Conservation (phyloP, 257 asterid genomes). For the Petrea volubilis region DNA sequence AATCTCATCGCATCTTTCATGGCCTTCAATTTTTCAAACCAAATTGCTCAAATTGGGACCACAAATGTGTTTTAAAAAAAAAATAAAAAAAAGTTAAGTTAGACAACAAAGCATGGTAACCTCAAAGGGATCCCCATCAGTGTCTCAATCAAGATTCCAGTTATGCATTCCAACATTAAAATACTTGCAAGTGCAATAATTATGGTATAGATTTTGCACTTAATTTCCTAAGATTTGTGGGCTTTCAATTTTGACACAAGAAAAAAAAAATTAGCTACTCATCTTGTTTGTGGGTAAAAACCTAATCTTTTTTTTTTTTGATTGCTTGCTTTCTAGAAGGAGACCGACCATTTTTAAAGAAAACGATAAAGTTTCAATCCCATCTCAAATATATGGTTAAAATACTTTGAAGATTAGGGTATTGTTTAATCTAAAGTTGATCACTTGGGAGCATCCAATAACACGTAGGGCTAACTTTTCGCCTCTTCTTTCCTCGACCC, state of each 20-base stretch:
- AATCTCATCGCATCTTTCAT: slow-evolving; percentile 31
- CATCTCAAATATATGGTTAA: not conserved
- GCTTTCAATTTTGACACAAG: slow-evolving; percentile 28
- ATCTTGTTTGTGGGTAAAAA: slow-evolving; percentile 42
- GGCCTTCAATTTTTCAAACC: slow-evolving; percentile 32
- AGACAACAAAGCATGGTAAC: slow-evolving; percentile 61
- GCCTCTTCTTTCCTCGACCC: slow-evolving; percentile 3
- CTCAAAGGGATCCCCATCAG: slow-evolving; percentile 45
- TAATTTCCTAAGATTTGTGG: slow-evolving; percentile 34
- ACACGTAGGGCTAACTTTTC: slow-evolving; percentile 22
- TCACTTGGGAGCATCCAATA: slow-evolving; percentile 22
- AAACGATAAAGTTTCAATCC: slow-evolving; percentile 31
- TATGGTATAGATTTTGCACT: slow-evolving; percentile 58
- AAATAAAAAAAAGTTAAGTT: slow-evolving; percentile 22
- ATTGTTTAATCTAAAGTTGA: slow-evolving; percentile 27
- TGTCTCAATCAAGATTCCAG: slow-evolving; percentile 55
- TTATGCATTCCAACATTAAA: slow-evolving; percentile 29
- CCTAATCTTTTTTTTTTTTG: slow-evolving; percentile 45
- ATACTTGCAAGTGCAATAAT: slow-evolving; percentile 42
- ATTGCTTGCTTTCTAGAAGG: slow-evolving; percentile 50
- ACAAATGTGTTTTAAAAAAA: no score
- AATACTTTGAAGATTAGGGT: slow-evolving; percentile 20
- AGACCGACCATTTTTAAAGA: slow-evolving; percentile 57
- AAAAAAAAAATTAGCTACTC: slow-evolving; percentile 27
- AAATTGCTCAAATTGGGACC: slow-evolving; percentile 46